Evolutionary conservation across 192 early-diverging fungal genomes (phyloP), one percentile per base, ranked within the genome.

Genomic region (Coemansia sp.): DNA sequence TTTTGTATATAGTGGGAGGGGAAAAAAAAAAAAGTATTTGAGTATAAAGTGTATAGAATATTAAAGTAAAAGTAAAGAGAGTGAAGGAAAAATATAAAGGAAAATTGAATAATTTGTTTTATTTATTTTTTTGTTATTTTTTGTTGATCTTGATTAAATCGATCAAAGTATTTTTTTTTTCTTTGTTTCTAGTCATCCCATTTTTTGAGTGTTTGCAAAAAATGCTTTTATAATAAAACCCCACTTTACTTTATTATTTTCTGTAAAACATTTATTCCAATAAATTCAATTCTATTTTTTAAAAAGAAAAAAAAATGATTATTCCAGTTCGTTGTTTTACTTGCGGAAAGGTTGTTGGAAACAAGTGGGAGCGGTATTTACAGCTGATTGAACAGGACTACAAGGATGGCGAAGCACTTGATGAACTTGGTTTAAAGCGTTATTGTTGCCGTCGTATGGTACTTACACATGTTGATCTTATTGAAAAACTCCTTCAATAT

Each of bases 381-480:
- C 72, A 83, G 45, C 77, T 92, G 14, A 59, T 95, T 9, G 92
- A 91, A 42, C 83, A 88, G 58, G 86, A 77, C 7, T 36, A 32
- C 9, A 29, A 23, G 15, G 64, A 64, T 63, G 87, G 84, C 55
- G 83, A 85, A 48, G 87, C 85, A n/a, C 71, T 91, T 25, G 85
- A 88, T 46, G 73, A 75, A 10, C 67, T 88, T 41, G 86, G 85
- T 33, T 63, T 88, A 51, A 80, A 91, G 78, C 84, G 96, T 38
- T 98, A 95, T 60, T 98, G 96, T 83, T 98, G 96, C 77, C 83
- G 96, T 33, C 81, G 96, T 53, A 98, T 98, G 96, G 85, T 98
- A 8, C 73, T 98, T 24, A 97, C 96, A 6, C 96, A 98, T 75
- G 92, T 96, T 23, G 96, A 98, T 63, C 71, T 98, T 56, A 98